Base-by-base conservation (phyloP, 257 asterid species). In the Euphrasia confusa region DNA sequence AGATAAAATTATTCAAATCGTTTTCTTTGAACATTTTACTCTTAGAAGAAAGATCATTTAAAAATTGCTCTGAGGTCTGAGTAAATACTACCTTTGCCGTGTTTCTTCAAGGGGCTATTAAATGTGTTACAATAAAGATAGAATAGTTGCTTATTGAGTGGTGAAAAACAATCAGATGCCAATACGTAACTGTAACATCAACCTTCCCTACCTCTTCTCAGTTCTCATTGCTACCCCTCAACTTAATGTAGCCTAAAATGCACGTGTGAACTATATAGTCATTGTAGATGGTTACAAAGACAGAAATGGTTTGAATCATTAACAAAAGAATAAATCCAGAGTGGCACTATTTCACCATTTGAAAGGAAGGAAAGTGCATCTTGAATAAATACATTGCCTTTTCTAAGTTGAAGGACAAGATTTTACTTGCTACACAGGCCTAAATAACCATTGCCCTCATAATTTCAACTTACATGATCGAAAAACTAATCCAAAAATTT, bases 181-280 rank as follows among this genome's bases (percentile, higher is more conserved):
- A 49, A 49, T 15, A 44, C 12, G 7, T 44, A 2, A 44, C 6
- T 44, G 50, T 12, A 44, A 11, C n/a, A 10, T 45, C 52, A 45
- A n/a, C 21, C 18, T 45, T 14, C 52, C 52, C 52, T 13, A 45
- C 50, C 17, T 44, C 58, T 55, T 54, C 58, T 21, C 61, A 44
- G 54, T 55, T 54, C 58, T 21, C 61, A 44, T 13, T 18, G 27
- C 47, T 53, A 40, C 10, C 58, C 27, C 24, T 63, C 40, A 68
- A 59, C 58, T 42, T 58, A 50, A 40, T 54, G 53, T 44, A 64
- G 68, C 71, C 62, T 69, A 54, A 24, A 48, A 69, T 45, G 10
- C 70, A 65, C 58, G 50, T 7, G 21, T 60, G 57, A 12, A n/a
- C 33, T 21, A 21, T 21, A 21, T 21, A 21, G 24, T 21, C 24